phyloP scores from a whole-genome alignment of 1,139 yeast species.

The Suhomyces choctaworum region DNA sequence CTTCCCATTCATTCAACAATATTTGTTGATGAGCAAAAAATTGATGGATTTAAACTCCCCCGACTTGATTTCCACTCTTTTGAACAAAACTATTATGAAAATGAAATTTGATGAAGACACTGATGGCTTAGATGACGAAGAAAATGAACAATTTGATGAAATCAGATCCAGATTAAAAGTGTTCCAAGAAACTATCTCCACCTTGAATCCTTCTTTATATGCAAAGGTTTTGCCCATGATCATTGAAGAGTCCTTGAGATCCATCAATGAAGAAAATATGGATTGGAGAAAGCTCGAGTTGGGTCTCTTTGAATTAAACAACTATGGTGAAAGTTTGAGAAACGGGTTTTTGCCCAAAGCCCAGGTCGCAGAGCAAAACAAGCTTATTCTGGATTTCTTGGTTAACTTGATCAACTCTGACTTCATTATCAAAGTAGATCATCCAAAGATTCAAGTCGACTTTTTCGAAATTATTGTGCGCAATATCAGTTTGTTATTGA shows the following conservation, averaged over 20 bases:
- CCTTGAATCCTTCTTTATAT: conserved; percentile 71
- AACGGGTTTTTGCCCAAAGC: conserved; percentile 67
- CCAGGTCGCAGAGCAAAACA: conserved; percentile 54
- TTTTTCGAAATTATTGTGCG: conserved; percentile 85
- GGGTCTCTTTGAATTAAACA: conserved; percentile 78
- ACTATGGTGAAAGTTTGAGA: conserved; percentile 76
- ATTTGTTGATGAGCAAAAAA: conserved; percentile 69
- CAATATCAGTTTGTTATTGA: conserved; percentile 62
- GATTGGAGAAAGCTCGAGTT: conserved; percentile 86
- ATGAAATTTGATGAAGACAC: conserved; percentile 77
- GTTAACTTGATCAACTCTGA: conserved; percentile 63
- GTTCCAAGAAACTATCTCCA: conserved; percentile 84
- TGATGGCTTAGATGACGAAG: conserved; percentile 59
- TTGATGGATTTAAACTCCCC: conserved; percentile 34
- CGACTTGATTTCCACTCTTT: conserved; percentile 60
- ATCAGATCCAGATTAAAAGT: conserved; percentile 69
- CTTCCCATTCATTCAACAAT: conserved; percentile 76
- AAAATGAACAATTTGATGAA: conserved; percentile 77
- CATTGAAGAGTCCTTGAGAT: conserved; percentile 59
- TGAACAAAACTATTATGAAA: conserved; percentile 71
- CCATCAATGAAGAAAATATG: conserved; percentile 21
- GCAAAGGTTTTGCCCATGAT: conserved; percentile 67
- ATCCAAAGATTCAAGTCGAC: conserved; percentile 75
- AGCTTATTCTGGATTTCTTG: conserved; percentile 59
- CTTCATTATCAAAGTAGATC: conserved; percentile 52